Evolutionary conservation across 495 filamentous ascomycete species (phyloP).

Genomic region (Aspergillus haitiensis): DNA sequence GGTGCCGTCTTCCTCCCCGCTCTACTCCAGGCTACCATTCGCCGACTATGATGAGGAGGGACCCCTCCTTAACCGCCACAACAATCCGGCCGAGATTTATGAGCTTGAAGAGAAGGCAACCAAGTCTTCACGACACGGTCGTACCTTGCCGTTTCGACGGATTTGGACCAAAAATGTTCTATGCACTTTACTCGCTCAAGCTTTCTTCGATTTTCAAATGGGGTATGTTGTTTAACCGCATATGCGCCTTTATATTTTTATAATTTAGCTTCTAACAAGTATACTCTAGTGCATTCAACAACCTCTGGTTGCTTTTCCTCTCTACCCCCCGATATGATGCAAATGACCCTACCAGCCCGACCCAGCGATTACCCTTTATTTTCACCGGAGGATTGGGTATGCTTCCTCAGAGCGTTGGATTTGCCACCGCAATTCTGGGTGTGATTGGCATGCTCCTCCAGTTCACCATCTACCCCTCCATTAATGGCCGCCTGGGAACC

Average conservation of each 20-base stretch:
- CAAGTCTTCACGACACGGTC: conserved; percentile 30
- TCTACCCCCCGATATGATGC: conserved; percentile 71
- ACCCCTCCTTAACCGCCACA: conserved; percentile 32
- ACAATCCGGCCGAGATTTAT: conserved; percentile 37
- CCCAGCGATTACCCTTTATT: conserved; percentile 57
- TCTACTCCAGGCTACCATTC: conserved; percentile 40
- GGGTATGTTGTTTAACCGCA: conserved; percentile 33
- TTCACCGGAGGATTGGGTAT: conserved; percentile 84
- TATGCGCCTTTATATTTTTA: background rate
- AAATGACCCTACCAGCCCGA: conserved; percentile 42
- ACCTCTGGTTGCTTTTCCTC: conserved; percentile 81
- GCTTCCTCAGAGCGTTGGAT: conserved; percentile 69
- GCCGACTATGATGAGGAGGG: conserved; percentile 41
- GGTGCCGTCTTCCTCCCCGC: conserved; percentile 37
- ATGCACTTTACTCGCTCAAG: conserved; percentile 65
- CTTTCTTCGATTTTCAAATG: conserved; percentile 72
- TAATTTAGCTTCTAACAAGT: background rate
- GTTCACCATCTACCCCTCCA: conserved; percentile 70
- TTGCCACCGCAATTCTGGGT: conserved; percentile 77
- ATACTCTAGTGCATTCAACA: conserved; percentile 66
- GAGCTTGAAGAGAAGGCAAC: conserved; percentile 43
- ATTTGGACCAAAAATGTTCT: conserved; percentile 81
- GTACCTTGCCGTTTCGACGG: conserved; percentile 62
- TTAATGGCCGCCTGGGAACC: conserved; percentile 68
- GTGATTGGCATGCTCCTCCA: conserved; percentile 75